Conservation (phyloP, 208 protist genomes). For the Trypanosoma melophagium region DNA sequence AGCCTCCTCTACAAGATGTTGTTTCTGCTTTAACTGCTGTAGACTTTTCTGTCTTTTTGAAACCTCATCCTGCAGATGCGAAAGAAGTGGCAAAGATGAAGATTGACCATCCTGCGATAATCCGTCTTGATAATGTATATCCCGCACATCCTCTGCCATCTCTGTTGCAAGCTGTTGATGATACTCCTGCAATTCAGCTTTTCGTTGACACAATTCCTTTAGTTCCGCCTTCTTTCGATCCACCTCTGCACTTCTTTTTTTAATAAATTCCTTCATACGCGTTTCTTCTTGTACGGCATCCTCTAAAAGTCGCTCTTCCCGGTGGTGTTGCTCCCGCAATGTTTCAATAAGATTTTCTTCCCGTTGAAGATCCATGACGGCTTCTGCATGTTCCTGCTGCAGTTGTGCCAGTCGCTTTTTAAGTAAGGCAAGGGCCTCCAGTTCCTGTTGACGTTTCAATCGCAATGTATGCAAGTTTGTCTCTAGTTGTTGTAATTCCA, state of each 20-base stretch:
- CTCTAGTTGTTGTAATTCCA: slow-evolving; percentile 18
- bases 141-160: not conserved
- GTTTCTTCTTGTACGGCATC: slow-evolving; percentile 12
- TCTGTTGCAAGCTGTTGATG: slow-evolving; percentile 17
- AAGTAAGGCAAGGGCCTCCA: slow-evolving; percentile 23
- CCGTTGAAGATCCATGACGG: slow-evolving; percentile 19
- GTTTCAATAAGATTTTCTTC: slow-evolving; percentile 15
- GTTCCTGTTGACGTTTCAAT: slow-evolving; percentile 24
- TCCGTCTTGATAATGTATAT: not conserved
- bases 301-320: slow-evolving; percentile 12
- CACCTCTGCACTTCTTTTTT: slow-evolving; percentile 2
- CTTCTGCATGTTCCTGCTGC: slow-evolving; percentile 26
- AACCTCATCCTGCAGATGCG: slow-evolving; percentile 12
- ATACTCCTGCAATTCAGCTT: slow-evolving; percentile 12
- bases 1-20: not conserved
- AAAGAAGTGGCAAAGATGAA: slow-evolving; percentile 2
- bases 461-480: not conserved
- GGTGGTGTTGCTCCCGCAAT: slow-evolving; percentile 16
- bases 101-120: not conserved
- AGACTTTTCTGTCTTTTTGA: not conserved
- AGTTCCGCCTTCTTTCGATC: slow-evolving; percentile 23
- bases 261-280: slow-evolving; percentile 13
- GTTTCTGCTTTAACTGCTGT: slow-evolving; percentile 12
- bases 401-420: slow-evolving; percentile 15
- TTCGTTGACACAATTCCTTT: slow-evolving; percentile 6